These are phyloP conservation scores for Pseudohalonectria lignicola DNA, from an alignment of 2,329 filamentous ascomycete genomes.

Conservation along the genomic window DNA sequence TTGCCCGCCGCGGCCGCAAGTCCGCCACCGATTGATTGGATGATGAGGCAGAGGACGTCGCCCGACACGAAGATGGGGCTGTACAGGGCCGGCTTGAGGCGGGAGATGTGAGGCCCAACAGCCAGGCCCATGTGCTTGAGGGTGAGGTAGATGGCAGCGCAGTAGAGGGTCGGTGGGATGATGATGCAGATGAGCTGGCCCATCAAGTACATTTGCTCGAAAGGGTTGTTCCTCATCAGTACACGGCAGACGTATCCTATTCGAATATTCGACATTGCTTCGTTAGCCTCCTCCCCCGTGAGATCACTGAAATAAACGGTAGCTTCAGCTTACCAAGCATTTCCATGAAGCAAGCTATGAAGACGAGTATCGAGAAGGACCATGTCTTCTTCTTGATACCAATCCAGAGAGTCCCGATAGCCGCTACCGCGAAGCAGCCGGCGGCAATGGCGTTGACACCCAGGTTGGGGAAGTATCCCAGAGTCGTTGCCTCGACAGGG, in stretches of 20 bases:
- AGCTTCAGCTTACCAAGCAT: slow-evolving; percentile 10
- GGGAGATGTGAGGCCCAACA: slow-evolving; percentile 26
- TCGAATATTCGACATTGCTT: background rate
- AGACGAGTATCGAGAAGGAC: slow-evolving; percentile 21
- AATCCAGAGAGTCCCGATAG: slow-evolving; percentile 19
- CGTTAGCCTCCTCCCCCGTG: background rate
- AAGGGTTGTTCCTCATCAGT: slow-evolving; percentile 28
- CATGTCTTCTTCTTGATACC: slow-evolving; percentile 24
- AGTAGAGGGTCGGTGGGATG: slow-evolving; percentile 28
- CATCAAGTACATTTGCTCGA: slow-evolving; percentile 25
- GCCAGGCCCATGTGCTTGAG: slow-evolving; percentile 32
- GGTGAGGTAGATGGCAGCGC: slow-evolving; percentile 33
- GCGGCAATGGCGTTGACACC: slow-evolving; percentile 20
- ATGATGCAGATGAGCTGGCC: slow-evolving; percentile 30
- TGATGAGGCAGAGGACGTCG: slow-evolving; percentile 28
- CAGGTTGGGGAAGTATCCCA: slow-evolving; percentile 13
- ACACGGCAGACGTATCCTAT: slow-evolving; percentile 27
- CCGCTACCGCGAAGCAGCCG: slow-evolving; percentile 19
- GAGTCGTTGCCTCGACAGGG: slow-evolving; percentile 13
- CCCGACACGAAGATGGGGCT: slow-evolving; percentile 38
- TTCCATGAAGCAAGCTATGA: slow-evolving; percentile 26
- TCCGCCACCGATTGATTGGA: slow-evolving; percentile 12
- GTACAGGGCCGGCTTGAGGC: slow-evolving; percentile 28
- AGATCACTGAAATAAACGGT: background rate
- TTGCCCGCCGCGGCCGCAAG: slow-evolving; percentile 9